Conservation (phyloP, 1,284 basidiomycete species). For the Dichomitus squalens region DNA sequence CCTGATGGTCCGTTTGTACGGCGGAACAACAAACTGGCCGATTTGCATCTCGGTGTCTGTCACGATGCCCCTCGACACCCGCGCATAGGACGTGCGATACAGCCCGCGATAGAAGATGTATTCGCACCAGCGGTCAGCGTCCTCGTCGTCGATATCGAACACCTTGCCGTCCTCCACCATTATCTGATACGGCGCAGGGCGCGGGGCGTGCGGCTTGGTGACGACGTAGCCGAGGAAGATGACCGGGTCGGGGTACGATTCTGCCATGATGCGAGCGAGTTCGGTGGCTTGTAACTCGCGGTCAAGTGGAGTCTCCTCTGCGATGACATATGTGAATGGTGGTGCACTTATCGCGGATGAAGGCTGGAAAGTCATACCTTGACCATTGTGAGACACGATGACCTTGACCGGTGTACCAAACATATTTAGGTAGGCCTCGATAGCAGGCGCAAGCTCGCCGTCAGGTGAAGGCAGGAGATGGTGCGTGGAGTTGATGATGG, state of each 20-base stretch:
- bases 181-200: slow-evolving; percentile 85
- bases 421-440: slow-evolving; percentile 86
- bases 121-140: slow-evolving; percentile 83
- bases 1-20: slow-evolving; percentile 50
- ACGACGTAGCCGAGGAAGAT: slow-evolving; percentile 91
- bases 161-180: slow-evolving; percentile 73
- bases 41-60: slow-evolving; percentile 82
- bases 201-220: slow-evolving; percentile 70
- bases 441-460: slow-evolving; percentile 91
- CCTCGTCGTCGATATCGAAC: slow-evolving; percentile 76
- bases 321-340: background rate
- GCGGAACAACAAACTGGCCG: slow-evolving; percentile 79
- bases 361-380: slow-evolving; percentile 51
- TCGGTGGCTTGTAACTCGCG: slow-evolving; percentile 87
- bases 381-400: slow-evolving; percentile 90
- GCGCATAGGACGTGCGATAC: slow-evolving; percentile 78
- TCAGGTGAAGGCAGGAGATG: slow-evolving; percentile 88
- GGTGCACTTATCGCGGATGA: too few relatives aligned
- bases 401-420: slow-evolving; percentile 83
- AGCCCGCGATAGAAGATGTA: slow-evolving; percentile 86
- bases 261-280: slow-evolving; percentile 80
- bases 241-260: slow-evolving; percentile 74
- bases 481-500: slow-evolving; percentile 88
- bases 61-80: slow-evolving; percentile 70
- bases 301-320: slow-evolving; percentile 88